Evolutionary conservation across 208 protist species (phyloP), one percentile per base, ranked within the genome.

Genomic region (Naegleria fowleri): DNA sequence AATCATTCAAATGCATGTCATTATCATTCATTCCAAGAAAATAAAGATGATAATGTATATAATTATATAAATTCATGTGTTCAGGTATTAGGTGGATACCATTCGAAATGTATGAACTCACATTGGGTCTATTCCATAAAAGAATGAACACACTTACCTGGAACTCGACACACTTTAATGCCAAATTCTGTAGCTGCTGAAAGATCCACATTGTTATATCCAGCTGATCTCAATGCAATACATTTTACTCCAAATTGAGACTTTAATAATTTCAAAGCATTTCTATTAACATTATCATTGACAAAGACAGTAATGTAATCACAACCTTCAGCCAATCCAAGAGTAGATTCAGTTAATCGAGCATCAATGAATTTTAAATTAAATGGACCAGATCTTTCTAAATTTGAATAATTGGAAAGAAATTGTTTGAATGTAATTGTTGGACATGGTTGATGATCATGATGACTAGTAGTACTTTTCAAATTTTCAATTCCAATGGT

Each of bases 161-260:
- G 91, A 39, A 85, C 91, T 75, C 91, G 75, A 51, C 22, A 29
- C 29, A 91, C 58, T 36, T n/a, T 39, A 11, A 91, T 19, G 0
- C 16, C 11, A 39, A 22, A 36, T 67, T 48, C 90, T 39, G 3
- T 48, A 4, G 59, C 51, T 51, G 19, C 90, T 29, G 19, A 0
- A 6, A 83, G 11, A 86, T 91, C 90, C 0, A 91, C 51, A 39
- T 91, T 91, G 41, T 91, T 83, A 13, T 52, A 48, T 52, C 90
- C 90, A 41, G 36, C 79, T 43, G 36, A n/a, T 85, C 79, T 85
- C 36, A 85, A 43, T 25, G 38, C n/a, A 43, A 85, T 11, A 19
- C 13, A 85, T 43, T 39, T 39, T 16, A 85, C 22, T 43, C 36
- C 36, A 79, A 36, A 79, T 6, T 85, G 38, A 5, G 38, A 16